These are phyloP conservation scores for Candida takata DNA, from an alignment of 805 yeast species.

Conservation along the genomic window DNA sequence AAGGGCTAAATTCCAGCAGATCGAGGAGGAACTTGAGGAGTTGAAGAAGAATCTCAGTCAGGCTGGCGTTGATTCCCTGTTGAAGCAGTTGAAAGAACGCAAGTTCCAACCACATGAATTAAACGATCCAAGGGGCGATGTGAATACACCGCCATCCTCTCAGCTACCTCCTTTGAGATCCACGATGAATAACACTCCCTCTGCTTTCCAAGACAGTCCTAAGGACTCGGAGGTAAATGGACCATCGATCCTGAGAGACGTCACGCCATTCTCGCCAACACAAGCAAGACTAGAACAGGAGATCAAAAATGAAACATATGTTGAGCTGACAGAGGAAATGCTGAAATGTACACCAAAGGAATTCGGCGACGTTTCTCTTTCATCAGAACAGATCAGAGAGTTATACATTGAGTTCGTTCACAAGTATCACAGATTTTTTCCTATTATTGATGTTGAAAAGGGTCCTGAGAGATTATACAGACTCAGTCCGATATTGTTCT, in stretches of 20 bases:
- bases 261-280: constrained; percentile 13
- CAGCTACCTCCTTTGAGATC: neutral
- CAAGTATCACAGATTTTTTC: constrained; percentile 80
- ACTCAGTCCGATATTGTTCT: constrained; percentile 81
- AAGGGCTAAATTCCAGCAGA: constrained; percentile 72
- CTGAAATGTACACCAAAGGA: constrained; percentile 58
- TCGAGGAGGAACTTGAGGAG: constrained; percentile 74
- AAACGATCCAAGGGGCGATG: constrained; percentile 4
- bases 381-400: constrained; percentile 51
- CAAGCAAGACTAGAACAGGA: constrained; percentile 5
- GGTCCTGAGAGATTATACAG: constrained; percentile 80
- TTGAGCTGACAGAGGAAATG: constrained; percentile 28
- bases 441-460: constrained; percentile 72
- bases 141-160: neutral
- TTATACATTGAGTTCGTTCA: constrained; percentile 64
- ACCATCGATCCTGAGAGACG: constrained; percentile 21
- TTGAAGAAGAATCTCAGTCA: constrained; percentile 46
- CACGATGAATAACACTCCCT: neutral
- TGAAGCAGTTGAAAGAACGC: constrained; percentile 18
- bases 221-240: constrained; percentile 7
- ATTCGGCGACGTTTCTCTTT: constrained; percentile 59
- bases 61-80: constrained; percentile 19
- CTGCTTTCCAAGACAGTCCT: neutral
- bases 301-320: constrained; percentile 8
- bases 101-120: constrained; percentile 14